Evolutionary conservation across 129 eudicot species (phyloP), one percentile per base, ranked within the genome.

Genomic region (Artemisia annua): DNA sequence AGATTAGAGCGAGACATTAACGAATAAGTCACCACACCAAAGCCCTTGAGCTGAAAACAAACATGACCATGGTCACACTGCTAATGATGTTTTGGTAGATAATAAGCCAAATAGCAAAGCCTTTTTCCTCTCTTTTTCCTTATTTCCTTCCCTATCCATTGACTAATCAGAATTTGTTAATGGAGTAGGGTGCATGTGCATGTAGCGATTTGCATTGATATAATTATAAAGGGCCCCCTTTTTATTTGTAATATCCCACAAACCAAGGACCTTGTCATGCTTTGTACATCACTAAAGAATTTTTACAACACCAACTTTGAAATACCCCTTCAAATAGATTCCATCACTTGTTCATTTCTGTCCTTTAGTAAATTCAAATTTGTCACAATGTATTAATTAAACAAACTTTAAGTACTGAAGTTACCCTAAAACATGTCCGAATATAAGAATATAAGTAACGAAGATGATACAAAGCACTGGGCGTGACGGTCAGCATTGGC

Each of bases 41-140:
- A 54, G 56, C 63, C 10, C 51, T 16, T 62, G 30, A 48, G 63
- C 26, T 9, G 2, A 26, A 24, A 61, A 24, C 11, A 48, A 73
- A 24, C 62, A 65, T 39, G 67, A 39, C 67, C 24, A 17, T 48
- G 49, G 63, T 28, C 24, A 70, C 28, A 11, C n/a, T 53, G 48
- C 52, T 52, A 60, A 51, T 70, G 39, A 69, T 77, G 35, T 51
- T 15, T 68, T 43, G 69, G 63, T 50, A 69, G 52, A 67, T 48
- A 61, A 70, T 69, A 69, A 20, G 81, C 75, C 81, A 77, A 70
- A 70, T 17, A 69, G 11, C 76, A 72, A 39, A 35, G 81, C 76
- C 12, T 52, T 69, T 69, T 77, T 77, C 70, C 74, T 49, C 54
- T 69, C 39, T 66, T 78, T 78, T 78, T 78, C 71, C 76, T 78